A percentile compares a stretch with the other conserved stretches of the same genome.
Conservation (phyloP, 2,329 filamentous ascomycete species). For the Fusarium circinatum region DNA sequence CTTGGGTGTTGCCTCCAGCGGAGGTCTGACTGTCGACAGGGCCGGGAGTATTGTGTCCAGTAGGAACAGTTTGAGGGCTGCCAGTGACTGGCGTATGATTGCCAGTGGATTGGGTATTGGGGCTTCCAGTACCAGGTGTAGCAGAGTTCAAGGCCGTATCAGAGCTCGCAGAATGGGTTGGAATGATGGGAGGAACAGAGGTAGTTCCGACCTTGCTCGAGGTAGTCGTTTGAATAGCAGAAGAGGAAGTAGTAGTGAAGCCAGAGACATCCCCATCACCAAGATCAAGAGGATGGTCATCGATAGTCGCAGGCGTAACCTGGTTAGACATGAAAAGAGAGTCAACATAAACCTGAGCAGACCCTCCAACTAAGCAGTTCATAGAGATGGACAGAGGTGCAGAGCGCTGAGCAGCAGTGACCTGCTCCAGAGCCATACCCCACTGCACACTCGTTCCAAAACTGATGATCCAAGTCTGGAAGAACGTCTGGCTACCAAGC, state of each 20-base stretch:
- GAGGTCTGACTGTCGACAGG: background rate
- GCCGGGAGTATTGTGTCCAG: accelerated
- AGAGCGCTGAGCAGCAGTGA: background rate
- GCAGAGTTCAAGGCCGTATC: accelerated
- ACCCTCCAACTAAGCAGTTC: background rate
- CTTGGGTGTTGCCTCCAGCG: background rate
- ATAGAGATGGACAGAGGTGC: slow-evolving; percentile 8
- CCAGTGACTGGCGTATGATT: background rate
- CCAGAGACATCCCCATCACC: background rate
- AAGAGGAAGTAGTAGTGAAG: background rate
- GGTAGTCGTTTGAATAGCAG: background rate
- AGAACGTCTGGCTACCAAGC: slow-evolving; percentile 12
- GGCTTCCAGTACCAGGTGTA: background rate
- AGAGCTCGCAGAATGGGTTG: background rate
- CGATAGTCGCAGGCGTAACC: slow-evolving; percentile 24
- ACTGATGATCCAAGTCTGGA: background rate
- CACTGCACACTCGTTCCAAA: background rate
- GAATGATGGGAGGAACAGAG: background rate
- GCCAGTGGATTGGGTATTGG: background rate
- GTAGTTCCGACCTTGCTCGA: background rate
- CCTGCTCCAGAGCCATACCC: slow-evolving; percentile 1
- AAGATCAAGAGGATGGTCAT: slow-evolving; percentile 18
- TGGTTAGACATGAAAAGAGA: slow-evolving; percentile 33
- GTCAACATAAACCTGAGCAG: slow-evolving; percentile 22
- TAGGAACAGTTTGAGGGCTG: background rate